phyloP scores from a whole-genome alignment of 1,284 basidiomycete species.

The Sanghuangporus sanghuang region DNA sequence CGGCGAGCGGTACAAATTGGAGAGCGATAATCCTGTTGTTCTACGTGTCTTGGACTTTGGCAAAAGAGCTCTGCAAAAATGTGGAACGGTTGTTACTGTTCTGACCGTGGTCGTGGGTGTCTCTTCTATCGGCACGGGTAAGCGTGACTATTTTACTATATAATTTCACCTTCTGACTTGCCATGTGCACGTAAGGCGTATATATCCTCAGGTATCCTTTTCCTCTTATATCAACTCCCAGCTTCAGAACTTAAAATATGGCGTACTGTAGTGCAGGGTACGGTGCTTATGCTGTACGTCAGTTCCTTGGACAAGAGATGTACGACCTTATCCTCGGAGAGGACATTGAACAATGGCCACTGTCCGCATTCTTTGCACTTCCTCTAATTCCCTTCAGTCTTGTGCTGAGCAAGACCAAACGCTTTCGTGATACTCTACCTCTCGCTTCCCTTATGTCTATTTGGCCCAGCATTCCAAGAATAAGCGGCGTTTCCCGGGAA shows the following conservation, averaged over 20 bases:
- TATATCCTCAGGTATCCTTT: conserved; percentile 35
- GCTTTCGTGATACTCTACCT: conserved; percentile 42
- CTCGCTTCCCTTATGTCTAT: conserved; percentile 55
- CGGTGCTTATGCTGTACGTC: conserved; percentile 64
- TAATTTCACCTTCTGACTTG: not conserved
- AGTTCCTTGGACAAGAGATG: conserved; percentile 64
- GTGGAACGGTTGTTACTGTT: conserved; percentile 47
- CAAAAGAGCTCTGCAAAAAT: conserved; percentile 42
- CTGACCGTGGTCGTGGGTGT: conserved; percentile 40
- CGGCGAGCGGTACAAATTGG: conserved; percentile 55
- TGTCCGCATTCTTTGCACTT: conserved; percentile 66
- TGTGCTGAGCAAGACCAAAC: conserved; percentile 49
- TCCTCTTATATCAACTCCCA: not conserved
- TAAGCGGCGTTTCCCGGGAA: conserved; percentile 16
- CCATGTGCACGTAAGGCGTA: conserved; percentile 38
- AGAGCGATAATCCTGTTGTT: conserved; percentile 51
- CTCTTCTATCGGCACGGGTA: conserved; percentile 37
- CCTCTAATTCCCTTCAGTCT: conserved; percentile 55
- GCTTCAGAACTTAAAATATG: not conserved
- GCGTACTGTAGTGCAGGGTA: conserved; percentile 48
- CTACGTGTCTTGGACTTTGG: conserved; percentile 45
- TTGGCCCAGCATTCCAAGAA: conserved; percentile 54
- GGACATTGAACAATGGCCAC: conserved; percentile 63
- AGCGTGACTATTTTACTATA: conserved; percentile 19
- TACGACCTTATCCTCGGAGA: conserved; percentile 56